Evolutionary conservation across 768 basidiomycete species (phyloP).

Genomic region (Amyloporia xantha): DNA sequence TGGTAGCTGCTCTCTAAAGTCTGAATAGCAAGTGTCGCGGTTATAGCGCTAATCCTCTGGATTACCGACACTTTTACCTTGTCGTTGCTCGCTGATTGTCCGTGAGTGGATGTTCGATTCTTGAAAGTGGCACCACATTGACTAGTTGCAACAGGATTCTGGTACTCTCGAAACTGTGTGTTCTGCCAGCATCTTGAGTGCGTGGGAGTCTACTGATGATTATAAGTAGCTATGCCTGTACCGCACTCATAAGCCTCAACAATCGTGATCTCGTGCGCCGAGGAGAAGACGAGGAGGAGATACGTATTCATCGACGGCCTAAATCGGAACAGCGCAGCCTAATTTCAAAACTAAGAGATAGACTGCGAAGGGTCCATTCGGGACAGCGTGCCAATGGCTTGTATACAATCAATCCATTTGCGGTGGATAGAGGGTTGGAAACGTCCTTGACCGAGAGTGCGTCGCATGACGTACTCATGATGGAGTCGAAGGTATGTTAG

Average conservation of each 20-base stretch:
- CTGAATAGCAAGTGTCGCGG: no score
- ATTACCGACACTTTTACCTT: background rate
- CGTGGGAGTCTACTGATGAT: background rate
- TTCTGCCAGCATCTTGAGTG: background rate
- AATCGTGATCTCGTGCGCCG: background rate
- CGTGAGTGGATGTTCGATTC: background rate
- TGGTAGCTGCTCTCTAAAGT: background rate
- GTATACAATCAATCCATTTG: constrained; percentile 35
- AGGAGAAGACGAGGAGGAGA: background rate
- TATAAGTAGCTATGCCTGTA: background rate
- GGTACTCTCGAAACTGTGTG: background rate
- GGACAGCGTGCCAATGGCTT: background rate
- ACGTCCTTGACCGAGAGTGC: no score
- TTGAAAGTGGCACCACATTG: background rate
- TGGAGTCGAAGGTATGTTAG: no score
- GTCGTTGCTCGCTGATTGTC: background rate
- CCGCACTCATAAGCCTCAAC: background rate
- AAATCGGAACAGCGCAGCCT: background rate
- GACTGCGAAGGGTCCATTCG: background rate
- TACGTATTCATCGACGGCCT: background rate
- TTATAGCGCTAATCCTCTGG: no score
- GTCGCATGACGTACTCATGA: no score
- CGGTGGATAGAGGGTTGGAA: no score
- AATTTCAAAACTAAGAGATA: background rate
- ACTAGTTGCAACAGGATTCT: background rate